Conservation (phyloP, 2,329 filamentous ascomycete species). For the Ramularia endophylla region DNA sequence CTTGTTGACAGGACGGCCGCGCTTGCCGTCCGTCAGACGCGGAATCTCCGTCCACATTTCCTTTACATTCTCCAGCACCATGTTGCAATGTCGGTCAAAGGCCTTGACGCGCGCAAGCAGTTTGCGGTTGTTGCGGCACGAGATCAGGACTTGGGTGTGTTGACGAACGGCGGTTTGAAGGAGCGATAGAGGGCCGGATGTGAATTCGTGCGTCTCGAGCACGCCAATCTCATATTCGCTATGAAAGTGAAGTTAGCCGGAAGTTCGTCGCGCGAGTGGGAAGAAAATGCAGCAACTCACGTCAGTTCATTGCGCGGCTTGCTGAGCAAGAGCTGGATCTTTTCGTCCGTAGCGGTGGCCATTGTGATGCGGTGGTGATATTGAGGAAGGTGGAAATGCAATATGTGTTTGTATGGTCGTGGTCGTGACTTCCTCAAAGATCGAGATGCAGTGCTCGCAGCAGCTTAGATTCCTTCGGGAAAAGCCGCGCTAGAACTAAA, state of each 20-base stretch:
- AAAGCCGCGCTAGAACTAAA: no score
- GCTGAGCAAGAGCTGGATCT: slow-evolving; percentile 65
- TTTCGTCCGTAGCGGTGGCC: slow-evolving; percentile 33
- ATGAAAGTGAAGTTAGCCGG: slow-evolving; percentile 12
- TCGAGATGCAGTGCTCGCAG: no score
- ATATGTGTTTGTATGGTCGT: slow-evolving; percentile 1
- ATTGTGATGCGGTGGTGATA: slow-evolving; percentile 18
- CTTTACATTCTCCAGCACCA: slow-evolving; percentile 95
- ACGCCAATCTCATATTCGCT: slow-evolving; percentile 89
- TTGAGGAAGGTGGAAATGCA: background rate
- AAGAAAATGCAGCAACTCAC: slow-evolving; percentile 58
- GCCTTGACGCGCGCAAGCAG: slow-evolving; percentile 95
- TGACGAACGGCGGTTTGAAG: slow-evolving; percentile 94
- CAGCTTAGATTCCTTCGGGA: no score
- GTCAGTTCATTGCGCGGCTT: slow-evolving; percentile 89
- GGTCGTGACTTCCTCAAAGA: no score
- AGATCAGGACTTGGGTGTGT: slow-evolving; percentile 94
- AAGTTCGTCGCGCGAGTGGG: no score
- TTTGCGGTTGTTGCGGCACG: slow-evolving; percentile 97
- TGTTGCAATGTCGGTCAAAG: slow-evolving; percentile 98
- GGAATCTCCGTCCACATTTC: slow-evolving; percentile 99
- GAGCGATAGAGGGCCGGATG: slow-evolving; percentile 77
- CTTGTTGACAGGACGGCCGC: slow-evolving; percentile 89
- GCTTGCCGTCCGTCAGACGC: slow-evolving; percentile 73
- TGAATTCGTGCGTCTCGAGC: slow-evolving; percentile 73